Base-by-base conservation (phyloP, 768 basidiomycete genomes). In the Suillus hirtellus region DNA sequence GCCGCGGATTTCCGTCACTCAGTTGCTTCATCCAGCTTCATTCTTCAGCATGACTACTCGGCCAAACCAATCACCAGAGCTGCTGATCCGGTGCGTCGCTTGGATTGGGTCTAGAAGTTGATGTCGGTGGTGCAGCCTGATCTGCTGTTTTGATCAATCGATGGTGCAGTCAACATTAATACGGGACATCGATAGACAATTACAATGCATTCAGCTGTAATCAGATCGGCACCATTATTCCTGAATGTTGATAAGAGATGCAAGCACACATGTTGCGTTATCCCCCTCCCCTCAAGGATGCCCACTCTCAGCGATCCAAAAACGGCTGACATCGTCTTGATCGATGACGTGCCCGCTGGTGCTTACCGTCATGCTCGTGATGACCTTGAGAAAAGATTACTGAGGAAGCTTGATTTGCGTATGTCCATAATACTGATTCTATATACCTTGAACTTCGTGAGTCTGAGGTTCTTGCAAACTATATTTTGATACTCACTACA, bases 321-420 rank as follows among this genome's bases (percentile, higher is more conserved):
- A 52, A 5, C 17, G 17, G 52, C 19, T 34, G 31, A 53, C 31
- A 31, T 4, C 17, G 19, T 3, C 17, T 2, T 17, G 15, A 34
- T 52, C 19, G 17, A 31, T 9, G 4, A n/a, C 19, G 11, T 34
- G 31, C 19, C 31, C 10, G 34, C 10, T 1, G 17, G 19, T n/a
- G 10, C 34, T 17, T 5, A 17, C 4, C 31, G 5, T 53, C 52
- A 19, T 34, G 4, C 31, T 17, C 52, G 31, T 3, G 10, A 34
- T 34, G 31, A 11, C 2, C 31, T 19, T 6, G 52, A 53, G 31
- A 53, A 2, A 5, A 53, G 10, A n/a, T 34, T 53, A 53, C 17
- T 53, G 19, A 53, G 52, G 5, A 53, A 53, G 31, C 31, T 53
- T 53, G 52, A 53, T 53, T 53, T 53, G 19, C 52, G 31, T 3